Percentiles rank a stretch among this genome's conserved stretches.
Evolutionary conservation across 345 rosid genomes (phyloP).

Genomic region (Populus davidiana): DNA sequence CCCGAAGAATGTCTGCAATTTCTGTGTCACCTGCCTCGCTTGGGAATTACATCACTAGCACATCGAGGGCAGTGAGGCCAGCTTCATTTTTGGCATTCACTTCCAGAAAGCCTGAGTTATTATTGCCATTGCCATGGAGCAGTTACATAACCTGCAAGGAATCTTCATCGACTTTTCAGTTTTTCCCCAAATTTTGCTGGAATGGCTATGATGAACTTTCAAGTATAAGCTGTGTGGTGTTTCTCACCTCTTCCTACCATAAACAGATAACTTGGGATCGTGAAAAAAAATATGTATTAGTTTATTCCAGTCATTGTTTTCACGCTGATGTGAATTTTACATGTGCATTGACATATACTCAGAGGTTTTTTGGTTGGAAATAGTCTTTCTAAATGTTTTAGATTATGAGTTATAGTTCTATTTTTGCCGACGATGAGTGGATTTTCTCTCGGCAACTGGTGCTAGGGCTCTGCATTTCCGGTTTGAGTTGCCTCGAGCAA

Average conservation of each 20-base stretch:
- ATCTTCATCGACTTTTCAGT: no score
- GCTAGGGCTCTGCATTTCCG: conserved; percentile 18
- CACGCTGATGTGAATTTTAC: no score
- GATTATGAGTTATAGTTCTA: no score
- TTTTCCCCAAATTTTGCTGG: no score
- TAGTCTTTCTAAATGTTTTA: no score
- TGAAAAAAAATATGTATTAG: no score
- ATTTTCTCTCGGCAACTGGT: conserved; percentile 19
- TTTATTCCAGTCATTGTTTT: no score
- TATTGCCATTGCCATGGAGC: conserved; percentile 27
- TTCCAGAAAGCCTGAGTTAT: conserved; percentile 23
- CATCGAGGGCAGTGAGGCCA: conserved; percentile 47
- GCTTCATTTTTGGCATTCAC: conserved; percentile 41
- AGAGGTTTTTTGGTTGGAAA: no score
- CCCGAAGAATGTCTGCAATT: conserved; percentile 37
- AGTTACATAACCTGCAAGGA: conserved; percentile 45
- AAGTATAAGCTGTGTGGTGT: no score
- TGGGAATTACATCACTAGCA: conserved; percentile 41
- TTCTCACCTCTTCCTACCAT: no score
- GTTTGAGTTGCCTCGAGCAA: conserved; percentile 24
- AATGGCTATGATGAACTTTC: neutral
- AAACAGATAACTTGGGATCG: no score
- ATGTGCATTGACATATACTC: no score
- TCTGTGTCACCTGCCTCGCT: conserved; percentile 61
- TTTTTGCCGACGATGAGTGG: conserved; percentile 17